Evolutionary conservation across 352 stramenopile genomes (phyloP).

Genomic region (Globisporangium okanoganense): DNA sequence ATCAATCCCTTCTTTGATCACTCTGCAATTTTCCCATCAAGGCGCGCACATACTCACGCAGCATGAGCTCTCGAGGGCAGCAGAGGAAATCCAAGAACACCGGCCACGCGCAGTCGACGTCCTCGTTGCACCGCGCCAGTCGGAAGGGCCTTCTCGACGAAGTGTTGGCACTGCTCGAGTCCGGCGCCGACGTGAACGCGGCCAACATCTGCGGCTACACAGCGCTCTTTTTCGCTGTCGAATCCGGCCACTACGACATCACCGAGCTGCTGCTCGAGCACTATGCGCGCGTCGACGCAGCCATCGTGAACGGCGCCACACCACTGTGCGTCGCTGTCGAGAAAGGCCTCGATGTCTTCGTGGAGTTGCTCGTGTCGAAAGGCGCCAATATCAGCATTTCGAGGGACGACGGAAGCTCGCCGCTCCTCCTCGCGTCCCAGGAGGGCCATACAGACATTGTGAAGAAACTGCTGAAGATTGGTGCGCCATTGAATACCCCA

Average conservation of each 20-base stretch:
- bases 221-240: slow-evolving; percentile 8
- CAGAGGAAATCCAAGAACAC: background rate
- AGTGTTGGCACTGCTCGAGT: slow-evolving; percentile 4
- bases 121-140: slow-evolving; percentile 1
- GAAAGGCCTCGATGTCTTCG: slow-evolving; percentile 1
- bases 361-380: slow-evolving; percentile 1
- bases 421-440: slow-evolving; percentile 8
- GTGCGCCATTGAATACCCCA: slow-evolving; percentile 2
- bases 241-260: slow-evolving; percentile 1
- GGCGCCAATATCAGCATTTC: background rate
- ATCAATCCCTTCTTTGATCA: no score
- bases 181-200: slow-evolving; percentile 5
- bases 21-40: background rate
- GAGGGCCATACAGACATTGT: slow-evolving; percentile 2
- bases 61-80: background rate
- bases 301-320: background rate
- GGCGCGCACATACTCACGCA: background rate
- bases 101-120: slow-evolving; percentile 2
- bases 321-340: slow-evolving; percentile 10
- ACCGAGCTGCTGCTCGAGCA: slow-evolving; percentile 6
- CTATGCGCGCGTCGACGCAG: slow-evolving; percentile 1
- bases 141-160: slow-evolving; percentile 6
- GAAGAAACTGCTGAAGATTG: background rate
- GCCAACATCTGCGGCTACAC: slow-evolving; percentile 5
- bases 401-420: background rate